A percentile compares a stretch with the other conserved stretches of the same genome.
These are phyloP conservation scores for Tetrapisispora nanseiensis DNA, from an alignment of 805 yeast genomes.

Conservation along the genomic window DNA sequence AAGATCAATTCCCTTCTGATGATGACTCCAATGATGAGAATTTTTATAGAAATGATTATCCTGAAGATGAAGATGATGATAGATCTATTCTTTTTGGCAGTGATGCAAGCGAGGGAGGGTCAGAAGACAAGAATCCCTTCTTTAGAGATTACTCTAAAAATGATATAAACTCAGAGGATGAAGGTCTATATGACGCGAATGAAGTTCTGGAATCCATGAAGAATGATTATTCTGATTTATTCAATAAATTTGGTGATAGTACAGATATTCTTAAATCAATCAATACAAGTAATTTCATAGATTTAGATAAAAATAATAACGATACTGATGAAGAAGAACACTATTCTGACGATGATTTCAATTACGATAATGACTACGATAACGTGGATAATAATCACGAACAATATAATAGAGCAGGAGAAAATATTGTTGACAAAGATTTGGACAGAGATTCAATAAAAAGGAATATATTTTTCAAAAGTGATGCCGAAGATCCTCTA, in stretches of 20 bases:
- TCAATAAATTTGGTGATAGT: constrained; percentile 15
- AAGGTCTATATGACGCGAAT: constrained; percentile 1
- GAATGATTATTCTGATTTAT: constrained; percentile 16
- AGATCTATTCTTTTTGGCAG: constrained; percentile 30
- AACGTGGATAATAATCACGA: constrained; percentile 49
- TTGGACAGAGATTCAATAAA: constrained; percentile 42
- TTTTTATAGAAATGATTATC: constrained; percentile 86
- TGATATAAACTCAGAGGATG: not conserved
- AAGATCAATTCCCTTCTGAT: constrained; percentile 40
- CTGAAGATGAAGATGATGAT: constrained; percentile 80
- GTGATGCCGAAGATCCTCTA: constrained; percentile 48
- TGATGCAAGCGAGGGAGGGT: constrained; percentile 30
- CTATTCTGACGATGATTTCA: constrained; percentile 10
- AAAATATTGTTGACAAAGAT: constrained; percentile 28
- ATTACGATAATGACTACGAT: constrained; percentile 44
- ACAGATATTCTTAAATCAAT: constrained; percentile 19
- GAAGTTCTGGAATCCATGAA: not conserved
- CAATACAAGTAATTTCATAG: constrained; percentile 23
- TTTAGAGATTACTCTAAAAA: not conserved
- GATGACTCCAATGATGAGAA: constrained; percentile 89
- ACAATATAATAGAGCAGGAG: constrained; percentile 17
- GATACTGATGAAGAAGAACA: constrained; percentile 7
- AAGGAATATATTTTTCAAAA: constrained; percentile 46
- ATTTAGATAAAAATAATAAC: constrained; percentile 30
- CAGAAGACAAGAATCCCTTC: constrained; percentile 23